A percentile compares a stretch with the other conserved stretches of the same genome.
Evolutionary conservation across 2,329 filamentous ascomycete genomes (phyloP).

Genomic region (Botrytis fragariae): DNA sequence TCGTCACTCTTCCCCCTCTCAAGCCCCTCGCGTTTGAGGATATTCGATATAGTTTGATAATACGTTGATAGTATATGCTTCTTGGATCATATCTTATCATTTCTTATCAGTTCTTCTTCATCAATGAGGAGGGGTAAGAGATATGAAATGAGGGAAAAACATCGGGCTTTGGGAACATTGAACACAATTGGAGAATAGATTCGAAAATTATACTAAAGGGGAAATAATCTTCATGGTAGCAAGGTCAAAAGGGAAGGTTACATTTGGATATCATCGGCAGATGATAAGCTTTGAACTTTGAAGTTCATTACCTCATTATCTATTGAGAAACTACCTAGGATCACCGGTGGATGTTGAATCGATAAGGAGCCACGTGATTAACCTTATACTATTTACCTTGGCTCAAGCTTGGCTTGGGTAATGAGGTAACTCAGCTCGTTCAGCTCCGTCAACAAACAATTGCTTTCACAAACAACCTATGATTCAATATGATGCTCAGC

Average conservation of each 20-base stretch:
- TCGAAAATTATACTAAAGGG: neutral
- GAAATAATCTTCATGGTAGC: neutral
- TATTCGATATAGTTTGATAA: neutral
- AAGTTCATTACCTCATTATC: neutral
- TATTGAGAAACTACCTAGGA: neutral
- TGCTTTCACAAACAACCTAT: neutral
- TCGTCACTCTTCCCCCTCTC: neutral
- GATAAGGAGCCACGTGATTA: neutral
- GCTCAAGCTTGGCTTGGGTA: too few species aligned
- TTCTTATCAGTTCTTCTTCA: neutral
- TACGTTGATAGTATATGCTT: neutral
- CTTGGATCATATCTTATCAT: conserved; percentile 7
- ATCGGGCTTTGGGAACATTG: neutral
- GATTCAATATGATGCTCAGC: too few species aligned
- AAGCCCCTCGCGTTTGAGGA: neutral
- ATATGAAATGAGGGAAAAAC: neutral
- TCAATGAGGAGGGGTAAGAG: neutral
- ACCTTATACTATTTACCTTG: neutral
- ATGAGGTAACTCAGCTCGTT: neutral
- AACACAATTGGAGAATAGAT: neutral
- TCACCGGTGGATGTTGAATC: too few species aligned
- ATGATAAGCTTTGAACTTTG: neutral
- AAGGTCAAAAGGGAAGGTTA: neutral
- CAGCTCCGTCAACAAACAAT: too few species aligned
- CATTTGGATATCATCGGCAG: neutral